Evolutionary conservation across 2,329 filamentous ascomycete genomes (phyloP), one percentile per base, ranked within the genome.

Genomic region (Penicillium sp.): DNA sequence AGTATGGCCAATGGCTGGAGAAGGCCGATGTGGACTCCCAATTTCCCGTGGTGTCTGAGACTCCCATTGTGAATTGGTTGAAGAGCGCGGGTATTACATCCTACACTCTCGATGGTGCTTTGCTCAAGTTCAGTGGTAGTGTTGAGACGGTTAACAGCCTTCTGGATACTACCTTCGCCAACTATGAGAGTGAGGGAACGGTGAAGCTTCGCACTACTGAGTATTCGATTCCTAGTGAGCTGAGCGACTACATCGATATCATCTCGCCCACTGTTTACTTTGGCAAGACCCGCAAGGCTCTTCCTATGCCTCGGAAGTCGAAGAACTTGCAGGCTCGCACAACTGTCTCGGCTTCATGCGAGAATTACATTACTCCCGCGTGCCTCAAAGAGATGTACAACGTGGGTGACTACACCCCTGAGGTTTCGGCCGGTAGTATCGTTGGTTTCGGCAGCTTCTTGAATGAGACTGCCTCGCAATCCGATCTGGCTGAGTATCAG

Each of bases 261-360:
- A 76, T 84, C 43, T 78, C 81, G 23, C 81, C 81, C 0, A 83
- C 81, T 0, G 81, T 76, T 33, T 78, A 76, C 52, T 82, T 82
- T 59, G 79, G 78, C 54, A 74, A 72, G 49, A 74, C 60, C 27
- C 59, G 48, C 35, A 53, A 47, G 2, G 37, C 51, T 41, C 22
- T 33, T 31, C 53, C 45, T 14, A 37, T 12, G 33, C 23, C 47
- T 12, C 42, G 29, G 3, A 51, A 43, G 35, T 7, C 53, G 7
- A 29, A 20, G 52, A 26, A 41, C 41, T 20, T 53, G 41, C 42
- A 58, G 45, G 22, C 59, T 12, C 61, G 56, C 18, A 54, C 60
- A 18, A 58, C 69, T 37, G 56, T 69, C 42, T 72, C 72, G 49
- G 60, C 64, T 8, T 35, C 59, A 11, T 67, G 64, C 53, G 44